Evolutionary conservation across 768 basidiomycete genomes (phyloP).

Genomic region (Neoboletus brunneissimus): DNA sequence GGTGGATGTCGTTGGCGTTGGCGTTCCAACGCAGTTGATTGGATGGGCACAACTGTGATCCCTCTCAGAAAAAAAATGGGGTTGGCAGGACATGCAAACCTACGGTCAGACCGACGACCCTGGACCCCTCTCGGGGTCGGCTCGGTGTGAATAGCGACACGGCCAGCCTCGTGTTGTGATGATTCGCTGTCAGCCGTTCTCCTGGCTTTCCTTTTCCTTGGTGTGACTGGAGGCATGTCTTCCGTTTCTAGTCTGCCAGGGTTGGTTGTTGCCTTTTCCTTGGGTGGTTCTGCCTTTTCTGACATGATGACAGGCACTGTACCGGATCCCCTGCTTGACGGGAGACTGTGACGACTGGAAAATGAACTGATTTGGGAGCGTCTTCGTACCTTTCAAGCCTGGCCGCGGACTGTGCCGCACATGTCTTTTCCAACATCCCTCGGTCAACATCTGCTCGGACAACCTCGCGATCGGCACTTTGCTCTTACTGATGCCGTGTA

Average conservation of each 20-base stretch:
- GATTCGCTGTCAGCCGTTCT: slow-evolving; percentile 11
- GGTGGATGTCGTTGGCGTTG: slow-evolving; percentile 27
- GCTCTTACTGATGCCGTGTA: not conserved
- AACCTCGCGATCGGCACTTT: not conserved
- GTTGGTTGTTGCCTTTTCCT: slow-evolving; percentile 23
- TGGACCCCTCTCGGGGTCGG: slow-evolving; percentile 17
- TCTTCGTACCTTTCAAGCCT: slow-evolving; percentile 15
- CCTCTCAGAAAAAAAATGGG: slow-evolving; percentile 8
- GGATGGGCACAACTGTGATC: slow-evolving; percentile 19
- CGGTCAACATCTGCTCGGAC: not conserved
- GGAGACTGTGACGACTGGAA: slow-evolving; percentile 13
- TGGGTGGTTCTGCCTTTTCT: slow-evolving; percentile 23
- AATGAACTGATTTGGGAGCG: slow-evolving; percentile 29
- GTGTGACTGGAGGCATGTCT: slow-evolving; percentile 11
- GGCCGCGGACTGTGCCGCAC: slow-evolving; percentile 21
- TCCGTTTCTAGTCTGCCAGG: slow-evolving; percentile 14
- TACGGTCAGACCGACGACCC: slow-evolving; percentile 31
- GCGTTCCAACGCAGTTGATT: slow-evolving; percentile 22
- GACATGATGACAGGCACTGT: slow-evolving; percentile 23
- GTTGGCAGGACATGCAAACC: slow-evolving; percentile 3
- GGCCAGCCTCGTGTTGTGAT: slow-evolving; percentile 12
- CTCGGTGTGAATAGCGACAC: slow-evolving; percentile 12
- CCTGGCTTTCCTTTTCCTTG: slow-evolving; percentile 31
- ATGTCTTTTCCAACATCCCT: not conserved
- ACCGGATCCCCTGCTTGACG: slow-evolving; percentile 7